Evolutionary conservation across 1,139 yeast genomes (phyloP), one percentile per base, ranked within the genome.

Genomic region (Meyerozyma guilliermondii): DNA sequence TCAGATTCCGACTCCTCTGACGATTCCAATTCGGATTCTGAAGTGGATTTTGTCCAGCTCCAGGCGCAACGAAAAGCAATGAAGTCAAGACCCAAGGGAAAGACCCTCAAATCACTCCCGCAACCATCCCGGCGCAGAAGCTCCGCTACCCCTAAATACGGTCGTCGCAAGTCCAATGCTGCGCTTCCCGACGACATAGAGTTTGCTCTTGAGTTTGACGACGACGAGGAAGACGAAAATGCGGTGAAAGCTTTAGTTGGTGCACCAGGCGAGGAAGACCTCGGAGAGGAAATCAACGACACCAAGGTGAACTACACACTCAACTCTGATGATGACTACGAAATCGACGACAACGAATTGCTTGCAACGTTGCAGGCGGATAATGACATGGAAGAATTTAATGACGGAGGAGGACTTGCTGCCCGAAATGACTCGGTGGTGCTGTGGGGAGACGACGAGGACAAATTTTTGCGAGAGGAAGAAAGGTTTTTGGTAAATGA

Each of bases 341-440:
- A 83, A 54, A 79, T 83, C 47, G 89, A 83, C 56, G 85, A 82
- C 53, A 83, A 83, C 51, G 86, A 81, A 48, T 70, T 83, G 46
- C 71, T 83, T 43, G 83, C 83, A 36, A 81, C 88, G 0, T 66
- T 81, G 41, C 85, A 81, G 50, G 85, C 81, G 18, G 87, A 82
- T 53, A 77, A 78, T 49, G 85, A 80, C 49, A 63, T 73, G 30
- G 75, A 75, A 35, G 82, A 77, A 48, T 65, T 74, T 29, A 51
- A 55, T 31, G 59, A 45, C 3, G 39, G 38, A 9, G 41, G 34
- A 2, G 43, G 41, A 10, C 42, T 50, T 36, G 46, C 46, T 22
- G 33, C 33, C 33, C 50, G 73, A 16, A 58, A 71, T 38, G 66
- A 69, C 43, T 76, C 81, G 2, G 50, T 39, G 82, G 74, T 23